A percentile compares a stretch with the other conserved stretches of the same genome.
Conservation (phyloP, 257 asterid species). For the Jasminum sambac region DNA sequence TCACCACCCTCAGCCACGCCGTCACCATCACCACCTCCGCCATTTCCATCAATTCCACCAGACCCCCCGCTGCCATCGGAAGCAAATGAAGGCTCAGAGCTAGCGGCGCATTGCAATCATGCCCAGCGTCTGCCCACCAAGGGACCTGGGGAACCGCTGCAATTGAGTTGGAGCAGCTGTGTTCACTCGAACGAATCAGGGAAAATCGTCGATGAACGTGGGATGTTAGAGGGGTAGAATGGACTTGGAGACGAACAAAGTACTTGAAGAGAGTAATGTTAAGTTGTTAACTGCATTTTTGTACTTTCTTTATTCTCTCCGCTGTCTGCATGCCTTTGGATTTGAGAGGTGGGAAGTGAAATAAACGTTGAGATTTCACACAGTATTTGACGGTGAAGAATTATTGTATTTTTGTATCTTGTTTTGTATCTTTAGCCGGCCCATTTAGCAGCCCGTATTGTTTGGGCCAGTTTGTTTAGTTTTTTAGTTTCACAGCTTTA, state of each 20-base stretch:
- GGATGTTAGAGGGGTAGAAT: slow-evolving; percentile 42
- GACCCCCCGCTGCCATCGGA: slow-evolving; percentile 78
- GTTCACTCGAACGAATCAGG: slow-evolving; percentile 37
- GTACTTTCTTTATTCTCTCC: slow-evolving; percentile 21
- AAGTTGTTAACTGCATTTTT: slow-evolving; percentile 72
- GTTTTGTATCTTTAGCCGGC: too few relatives aligned
- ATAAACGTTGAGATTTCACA: background rate
- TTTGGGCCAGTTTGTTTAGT: too few relatives aligned
- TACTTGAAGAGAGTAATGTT: slow-evolving; percentile 42
- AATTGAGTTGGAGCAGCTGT: slow-evolving; percentile 44
- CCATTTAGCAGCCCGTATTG: too few relatives aligned
- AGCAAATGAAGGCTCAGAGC: slow-evolving; percentile 58
- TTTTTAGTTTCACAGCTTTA: too few relatives aligned
- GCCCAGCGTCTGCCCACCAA: slow-evolving; percentile 24
- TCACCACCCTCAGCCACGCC: slow-evolving; percentile 63
- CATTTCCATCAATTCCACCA: slow-evolving; percentile 59
- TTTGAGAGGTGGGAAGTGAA: background rate
- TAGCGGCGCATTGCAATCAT: slow-evolving; percentile 45
- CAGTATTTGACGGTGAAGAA: background rate
- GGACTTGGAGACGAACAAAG: slow-evolving; percentile 48
- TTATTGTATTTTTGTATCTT: too few relatives aligned
- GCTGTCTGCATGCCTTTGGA: slow-evolving; percentile 13
- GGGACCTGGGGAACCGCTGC: slow-evolving; percentile 29
- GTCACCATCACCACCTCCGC: slow-evolving; percentile 43
- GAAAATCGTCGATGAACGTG: slow-evolving; percentile 56